A percentile compares a stretch with the other conserved stretches of the same genome.
Evolutionary conservation across 495 filamentous ascomycete species (phyloP).

Genomic region (Hypoxylon perforatum): DNA sequence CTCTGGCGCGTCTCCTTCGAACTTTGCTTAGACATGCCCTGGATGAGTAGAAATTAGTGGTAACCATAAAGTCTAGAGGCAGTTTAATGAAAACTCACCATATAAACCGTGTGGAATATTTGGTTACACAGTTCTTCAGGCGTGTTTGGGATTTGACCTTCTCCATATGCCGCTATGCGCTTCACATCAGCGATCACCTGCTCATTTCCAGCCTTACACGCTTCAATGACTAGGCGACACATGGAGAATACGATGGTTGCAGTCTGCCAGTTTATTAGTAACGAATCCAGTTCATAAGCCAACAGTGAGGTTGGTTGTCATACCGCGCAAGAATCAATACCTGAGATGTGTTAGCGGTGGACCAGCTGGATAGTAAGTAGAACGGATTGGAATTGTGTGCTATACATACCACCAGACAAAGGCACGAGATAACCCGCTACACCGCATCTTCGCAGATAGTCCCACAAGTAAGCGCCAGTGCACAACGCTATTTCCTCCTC

Average conservation of each 20-base stretch:
- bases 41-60: no score
- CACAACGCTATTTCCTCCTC: conserved; percentile 82
- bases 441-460: conserved; percentile 77
- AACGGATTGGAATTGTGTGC: no score
- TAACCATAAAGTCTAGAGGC: no score
- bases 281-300: neutral
- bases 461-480: conserved; percentile 83
- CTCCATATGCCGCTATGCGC: conserved; percentile 67
- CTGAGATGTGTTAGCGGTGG: conserved; percentile 61
- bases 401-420: conserved; percentile 45
- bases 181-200: conserved; percentile 79
- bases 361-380: no score
- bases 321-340: conserved; percentile 74
- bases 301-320: conserved; percentile 44
- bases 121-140: conserved; percentile 70
- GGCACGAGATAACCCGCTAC: conserved; percentile 69
- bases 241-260: conserved; percentile 56
- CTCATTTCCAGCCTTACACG: conserved; percentile 64
- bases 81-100: conserved; percentile 50
- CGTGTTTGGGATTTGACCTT: conserved; percentile 63
- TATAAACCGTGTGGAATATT: conserved; percentile 81
- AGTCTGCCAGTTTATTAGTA: neutral
- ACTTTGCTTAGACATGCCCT: conserved; percentile 76
- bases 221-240: conserved; percentile 78
- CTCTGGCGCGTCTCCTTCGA: conserved; percentile 76